Base-by-base conservation (phyloP, 2,329 filamentous ascomycete species). In the Cytospora chrysosperma region DNA sequence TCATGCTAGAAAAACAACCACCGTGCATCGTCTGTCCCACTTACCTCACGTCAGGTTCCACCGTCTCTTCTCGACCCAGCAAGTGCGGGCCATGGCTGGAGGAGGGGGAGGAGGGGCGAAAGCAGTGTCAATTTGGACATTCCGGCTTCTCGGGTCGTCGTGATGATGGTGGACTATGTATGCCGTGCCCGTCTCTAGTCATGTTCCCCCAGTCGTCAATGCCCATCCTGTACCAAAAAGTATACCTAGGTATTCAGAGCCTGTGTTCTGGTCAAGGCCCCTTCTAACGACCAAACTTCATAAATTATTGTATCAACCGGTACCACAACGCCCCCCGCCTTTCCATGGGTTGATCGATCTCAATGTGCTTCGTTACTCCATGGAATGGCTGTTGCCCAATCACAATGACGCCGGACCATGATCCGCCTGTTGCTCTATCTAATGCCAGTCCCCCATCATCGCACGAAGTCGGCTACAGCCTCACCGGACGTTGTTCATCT, bases 401-500 rank as follows among this genome's bases (percentile, higher is more conserved):
- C n/a, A 10, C 5, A 47, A 13, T 21, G 43, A 47, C n/a, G 43
- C 43, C n/a, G 43, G 43, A 13, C n/a, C 21, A 24, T 47, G 43
- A 24, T 21, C 13, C 13, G 43, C 43, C n/a, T 10, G 9, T 47
- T 12, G n/a, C n/a, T 13, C 21, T 24, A 47, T 19, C n/a, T 34
- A 62, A 56, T 40, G 50, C 59, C 37, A 30, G 17, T 61, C 27
- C 47, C 50, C 27, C 43, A 15, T 27, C 27, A 28, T 30, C 17
- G 15, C 26, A 37, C 24, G 1, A 54, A 30, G 26, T 17, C n/a
- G 19, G 21, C 19, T 19, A 3, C 19, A 24, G 15, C 26, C n/a
- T 53, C 51, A 61, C 61, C 81, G 74, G 40, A 55, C 54, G 8
- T 82, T 78, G 52, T 81, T 79, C 68, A 83, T 76, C 67, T 86